phyloP scores from a whole-genome alignment of 1,284 basidiomycete genomes.

The Trametes pubescens region DNA sequence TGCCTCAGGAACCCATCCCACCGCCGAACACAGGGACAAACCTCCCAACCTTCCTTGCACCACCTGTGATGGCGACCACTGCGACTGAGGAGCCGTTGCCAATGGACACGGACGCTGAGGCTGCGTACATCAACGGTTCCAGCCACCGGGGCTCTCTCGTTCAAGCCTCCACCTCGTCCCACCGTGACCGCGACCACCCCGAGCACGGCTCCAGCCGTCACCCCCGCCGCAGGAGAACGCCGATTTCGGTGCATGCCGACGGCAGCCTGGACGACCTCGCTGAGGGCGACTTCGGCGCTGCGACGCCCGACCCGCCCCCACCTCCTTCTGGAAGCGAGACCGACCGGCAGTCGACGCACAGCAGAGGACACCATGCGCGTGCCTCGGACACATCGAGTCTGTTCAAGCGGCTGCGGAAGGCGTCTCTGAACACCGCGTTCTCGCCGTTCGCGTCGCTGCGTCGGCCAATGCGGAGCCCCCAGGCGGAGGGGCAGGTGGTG shows the following conservation, averaged over 20 bases:
- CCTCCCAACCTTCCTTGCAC: constrained; percentile 23
- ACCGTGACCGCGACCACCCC: constrained; percentile 6
- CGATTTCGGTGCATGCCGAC: constrained; percentile 16
- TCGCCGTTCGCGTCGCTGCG: constrained; percentile 52
- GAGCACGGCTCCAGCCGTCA: constrained; percentile 26
- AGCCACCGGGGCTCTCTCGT: constrained; percentile 13
- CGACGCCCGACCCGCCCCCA: constrained; percentile 43
- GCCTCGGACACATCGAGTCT: constrained; percentile 19
- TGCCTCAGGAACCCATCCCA: constrained; percentile 38
- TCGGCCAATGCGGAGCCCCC: constrained; percentile 30
- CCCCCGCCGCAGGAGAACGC: constrained; percentile 29
- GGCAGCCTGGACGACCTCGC: constrained; percentile 10
- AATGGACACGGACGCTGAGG: constrained; percentile 62
- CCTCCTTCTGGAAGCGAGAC: constrained; percentile 31
- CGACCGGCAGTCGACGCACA: constrained; percentile 21
- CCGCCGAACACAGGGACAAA: constrained; percentile 36
- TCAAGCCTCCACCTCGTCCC: constrained; percentile 11
- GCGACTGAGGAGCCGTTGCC: constrained; percentile 59
- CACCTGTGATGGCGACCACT: constrained; percentile 41
- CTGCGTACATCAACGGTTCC: constrained; percentile 48
- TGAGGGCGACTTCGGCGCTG: constrained; percentile 37
- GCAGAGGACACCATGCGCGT: constrained; percentile 13
- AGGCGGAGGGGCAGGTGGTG: constrained; percentile 25
- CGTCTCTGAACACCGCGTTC: constrained; percentile 58
- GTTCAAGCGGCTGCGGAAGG: constrained; percentile 52